These are phyloP conservation scores for Pythium apleroticum DNA, from an alignment of 352 stramenopile genomes.

Conservation along the genomic window DNA sequence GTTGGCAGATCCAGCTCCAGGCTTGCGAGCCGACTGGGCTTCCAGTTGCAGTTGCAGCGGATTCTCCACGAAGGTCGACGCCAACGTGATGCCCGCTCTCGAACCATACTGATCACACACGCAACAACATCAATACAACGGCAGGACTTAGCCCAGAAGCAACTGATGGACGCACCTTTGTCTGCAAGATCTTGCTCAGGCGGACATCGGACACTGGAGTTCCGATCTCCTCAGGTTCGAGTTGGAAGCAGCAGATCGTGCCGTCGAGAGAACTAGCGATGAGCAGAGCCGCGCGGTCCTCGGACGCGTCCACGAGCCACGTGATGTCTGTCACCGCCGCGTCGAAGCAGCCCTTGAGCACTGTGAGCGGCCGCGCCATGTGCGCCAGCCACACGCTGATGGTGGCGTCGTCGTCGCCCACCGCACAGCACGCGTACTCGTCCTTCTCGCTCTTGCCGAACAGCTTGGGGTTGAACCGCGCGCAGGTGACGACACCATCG, in stretches of 20 bases:
- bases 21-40: conserved; percentile 41
- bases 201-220: conserved; percentile 63
- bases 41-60: conserved; percentile 80
- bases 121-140: background rate
- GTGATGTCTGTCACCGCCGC: conserved; percentile 79
- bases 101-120: conserved; percentile 64
- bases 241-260: conserved; percentile 83
- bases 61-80: conserved; percentile 79
- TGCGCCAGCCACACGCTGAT: conserved; percentile 87
- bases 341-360: conserved; percentile 86
- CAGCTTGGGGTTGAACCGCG: conserved; percentile 83
- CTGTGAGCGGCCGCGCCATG: conserved; percentile 66
- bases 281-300: conserved; percentile 49
- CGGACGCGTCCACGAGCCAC: conserved; percentile 38
- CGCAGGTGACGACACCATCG: conserved; percentile 70
- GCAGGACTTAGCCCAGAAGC: background rate
- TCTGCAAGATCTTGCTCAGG: conserved; percentile 81
- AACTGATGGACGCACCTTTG: conserved; percentile 40
- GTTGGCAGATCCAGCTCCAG: conserved; percentile 17
- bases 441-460: conserved; percentile 68
- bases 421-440: conserved; percentile 82
- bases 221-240: conserved; percentile 64
- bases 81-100: conserved; percentile 74
- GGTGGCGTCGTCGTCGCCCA: conserved; percentile 81
- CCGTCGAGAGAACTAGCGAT: conserved; percentile 79